phyloP scores from a whole-genome alignment of 768 basidiomycete species.

The Leccinellum luteum region DNA sequence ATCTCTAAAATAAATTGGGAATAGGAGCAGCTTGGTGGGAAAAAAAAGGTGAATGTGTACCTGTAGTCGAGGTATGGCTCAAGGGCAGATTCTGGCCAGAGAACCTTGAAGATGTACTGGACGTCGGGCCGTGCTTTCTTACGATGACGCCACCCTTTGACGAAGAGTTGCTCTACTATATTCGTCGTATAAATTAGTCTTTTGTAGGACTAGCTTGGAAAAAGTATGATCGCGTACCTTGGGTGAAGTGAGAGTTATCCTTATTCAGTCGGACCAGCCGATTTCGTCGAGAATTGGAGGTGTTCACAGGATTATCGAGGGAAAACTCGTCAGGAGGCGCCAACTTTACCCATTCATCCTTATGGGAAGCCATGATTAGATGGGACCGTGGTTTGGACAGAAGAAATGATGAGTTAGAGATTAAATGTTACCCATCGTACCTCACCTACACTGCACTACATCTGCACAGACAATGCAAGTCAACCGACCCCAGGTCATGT shows the following conservation, averaged over 20 bases:
- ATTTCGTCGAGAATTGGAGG: conserved; percentile 36
- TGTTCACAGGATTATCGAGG: conserved; percentile 43
- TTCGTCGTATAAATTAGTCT: neutral
- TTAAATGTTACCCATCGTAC: conserved; percentile 24
- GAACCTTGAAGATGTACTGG: conserved; percentile 49
- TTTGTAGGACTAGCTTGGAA: neutral
- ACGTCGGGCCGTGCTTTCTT: conserved; percentile 50
- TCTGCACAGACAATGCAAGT: conserved; percentile 12
- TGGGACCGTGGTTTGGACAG: conserved; percentile 1
- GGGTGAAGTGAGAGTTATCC: conserved; percentile 35
- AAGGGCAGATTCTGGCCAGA: conserved; percentile 43
- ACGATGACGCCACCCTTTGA: conserved; percentile 55
- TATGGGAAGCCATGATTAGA: conserved; percentile 19
- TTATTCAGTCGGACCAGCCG: conserved; percentile 42
- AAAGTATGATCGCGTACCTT: conserved; percentile 34
- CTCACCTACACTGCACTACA: conserved; percentile 23
- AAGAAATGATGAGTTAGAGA: neutral
- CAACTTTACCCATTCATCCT: conserved; percentile 30
- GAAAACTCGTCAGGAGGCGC: conserved; percentile 33
- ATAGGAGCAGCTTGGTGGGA: conserved; percentile 15
- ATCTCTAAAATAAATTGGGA: conserved; percentile 15
- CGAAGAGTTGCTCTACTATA: conserved; percentile 49
- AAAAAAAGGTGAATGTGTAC: conserved; percentile 31
- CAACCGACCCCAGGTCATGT: conserved; percentile 3
- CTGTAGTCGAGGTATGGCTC: conserved; percentile 46